Percentiles rank a stretch among this genome's conserved stretches.
phyloP scores from a whole-genome alignment of 768 basidiomycete genomes.

The Tricholoma sp. region DNA sequence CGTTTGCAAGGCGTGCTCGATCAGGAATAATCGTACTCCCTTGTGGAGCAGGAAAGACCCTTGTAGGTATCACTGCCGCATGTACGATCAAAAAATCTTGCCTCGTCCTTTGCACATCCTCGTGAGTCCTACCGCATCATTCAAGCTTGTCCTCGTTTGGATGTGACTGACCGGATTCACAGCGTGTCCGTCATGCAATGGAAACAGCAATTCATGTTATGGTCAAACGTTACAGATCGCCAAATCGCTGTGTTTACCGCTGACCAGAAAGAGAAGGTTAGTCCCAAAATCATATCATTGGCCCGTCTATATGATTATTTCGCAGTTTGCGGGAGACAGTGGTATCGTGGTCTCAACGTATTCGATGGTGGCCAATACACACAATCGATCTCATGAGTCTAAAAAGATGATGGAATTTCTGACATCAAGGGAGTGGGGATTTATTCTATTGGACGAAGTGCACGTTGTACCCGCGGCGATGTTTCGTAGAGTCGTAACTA shows the following conservation, averaged over 20 bases:
- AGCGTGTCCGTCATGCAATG: conserved; percentile 98
- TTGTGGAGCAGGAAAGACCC: conserved; percentile 97
- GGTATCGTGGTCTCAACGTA: conserved; percentile 99
- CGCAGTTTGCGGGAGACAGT: conserved; percentile 90
- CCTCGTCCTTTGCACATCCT: conserved; percentile 94
- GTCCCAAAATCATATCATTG: conserved; percentile 7
- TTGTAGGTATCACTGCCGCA: conserved; percentile 99
- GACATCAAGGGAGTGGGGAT: conserved; percentile 98
- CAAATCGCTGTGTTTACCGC: conserved; percentile 98
- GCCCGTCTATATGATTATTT: conserved; percentile 8
- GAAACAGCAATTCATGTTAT: conserved; percentile 97
- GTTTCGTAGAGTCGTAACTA: conserved; percentile 97
- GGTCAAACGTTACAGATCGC: conserved; percentile 95
- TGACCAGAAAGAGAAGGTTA: conserved; percentile 93
- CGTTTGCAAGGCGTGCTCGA: conserved; percentile 74
- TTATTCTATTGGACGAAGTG: conserved; percentile 95
- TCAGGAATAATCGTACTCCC: conserved; percentile 98
- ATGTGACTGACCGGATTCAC: neutral
- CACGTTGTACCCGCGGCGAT: conserved; percentile 99
- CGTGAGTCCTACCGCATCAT: conserved; percentile 50
- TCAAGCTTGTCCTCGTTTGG: neutral
- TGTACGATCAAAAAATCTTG: conserved; percentile 99
- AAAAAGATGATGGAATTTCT: conserved; percentile 99
- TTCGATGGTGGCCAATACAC: conserved; percentile 99
- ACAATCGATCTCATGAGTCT: conserved; percentile 97